These are phyloP conservation scores for Panicum virgatum DNA, from an alignment of 202 grass and related monocot genomes.

Conservation along the genomic window DNA sequence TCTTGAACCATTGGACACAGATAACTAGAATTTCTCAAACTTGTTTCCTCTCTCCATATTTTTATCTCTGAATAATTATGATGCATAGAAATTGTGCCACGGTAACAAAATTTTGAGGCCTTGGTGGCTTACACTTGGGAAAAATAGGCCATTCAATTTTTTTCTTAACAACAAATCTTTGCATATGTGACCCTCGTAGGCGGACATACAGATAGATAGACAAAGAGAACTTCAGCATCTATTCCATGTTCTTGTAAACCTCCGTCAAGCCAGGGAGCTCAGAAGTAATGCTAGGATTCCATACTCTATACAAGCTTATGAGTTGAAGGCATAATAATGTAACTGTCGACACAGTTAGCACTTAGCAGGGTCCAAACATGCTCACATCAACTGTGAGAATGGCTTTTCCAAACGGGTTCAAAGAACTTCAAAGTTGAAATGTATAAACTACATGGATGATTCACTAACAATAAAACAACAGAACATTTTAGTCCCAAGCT, in stretches of 20 bases:
- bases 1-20: constrained; percentile 5
- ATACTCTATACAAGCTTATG: background rate
- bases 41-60: background rate
- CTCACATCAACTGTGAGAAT: background rate
- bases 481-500: too few species aligned
- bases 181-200: background rate
- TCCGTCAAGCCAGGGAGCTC: background rate
- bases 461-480: background rate
- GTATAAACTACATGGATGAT: background rate
- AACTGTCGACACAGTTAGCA: background rate
- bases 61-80: background rate
- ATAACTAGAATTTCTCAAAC: background rate
- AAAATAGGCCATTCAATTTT: background rate
- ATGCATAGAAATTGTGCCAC: background rate
- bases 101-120: background rate
- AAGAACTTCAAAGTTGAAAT: background rate
- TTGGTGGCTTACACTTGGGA: background rate
- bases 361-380: background rate
- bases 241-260: constrained; percentile 3
- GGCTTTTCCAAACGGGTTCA: background rate
- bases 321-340: background rate
- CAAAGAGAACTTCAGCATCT: background rate
- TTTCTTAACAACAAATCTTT: background rate
- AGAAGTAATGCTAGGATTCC: background rate
- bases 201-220: background rate